These are phyloP conservation scores for Cnidoscolus chayamansa DNA, from an alignment of 441 rosid genomes.

Conservation along the genomic window DNA sequence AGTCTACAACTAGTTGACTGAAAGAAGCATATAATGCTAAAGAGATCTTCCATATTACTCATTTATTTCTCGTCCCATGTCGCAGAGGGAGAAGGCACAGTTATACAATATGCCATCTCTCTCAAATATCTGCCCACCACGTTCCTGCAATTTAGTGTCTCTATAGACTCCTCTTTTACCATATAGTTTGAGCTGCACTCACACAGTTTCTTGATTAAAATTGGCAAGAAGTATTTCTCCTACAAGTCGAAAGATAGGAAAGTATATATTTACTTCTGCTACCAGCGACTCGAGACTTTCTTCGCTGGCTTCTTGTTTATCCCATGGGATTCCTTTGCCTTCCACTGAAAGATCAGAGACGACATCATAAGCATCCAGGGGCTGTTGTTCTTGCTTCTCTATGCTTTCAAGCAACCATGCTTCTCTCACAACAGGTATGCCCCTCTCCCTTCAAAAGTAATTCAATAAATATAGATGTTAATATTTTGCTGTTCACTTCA, in stretches of 20 bases:
- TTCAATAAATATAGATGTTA: not conserved
- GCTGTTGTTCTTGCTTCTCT: slow-evolving; percentile 66
- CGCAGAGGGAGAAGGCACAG: slow-evolving; percentile 66
- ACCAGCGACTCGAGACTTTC: slow-evolving; percentile 56
- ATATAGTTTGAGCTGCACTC: slow-evolving; percentile 56
- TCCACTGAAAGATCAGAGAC: slow-evolving; percentile 54
- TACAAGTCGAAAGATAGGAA: not conserved
- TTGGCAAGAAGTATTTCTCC: not conserved
- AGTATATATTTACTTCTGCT: slow-evolving; percentile 36
- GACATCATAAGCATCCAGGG: slow-evolving; percentile 61
- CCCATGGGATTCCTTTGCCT: slow-evolving; percentile 70
- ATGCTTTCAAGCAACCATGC: slow-evolving; percentile 68
- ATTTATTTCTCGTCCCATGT: slow-evolving; percentile 57
- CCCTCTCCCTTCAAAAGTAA: slow-evolving; percentile 44
- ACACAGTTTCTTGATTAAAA: not conserved
- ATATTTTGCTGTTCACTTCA: not conserved
- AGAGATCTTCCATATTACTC: slow-evolving; percentile 35
- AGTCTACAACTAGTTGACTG: not conserved
- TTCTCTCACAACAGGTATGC: slow-evolving; percentile 57
- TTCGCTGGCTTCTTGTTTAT: slow-evolving; percentile 56
- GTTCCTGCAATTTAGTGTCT: slow-evolving; percentile 51
- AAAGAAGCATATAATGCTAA: not conserved
- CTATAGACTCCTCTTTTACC: slow-evolving; percentile 71
- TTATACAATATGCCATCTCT: slow-evolving; percentile 65
- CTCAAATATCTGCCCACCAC: slow-evolving; percentile 56